Conservation (phyloP, 2,329 filamentous ascomycete genomes). For the Hymenoscyphus scutula region DNA sequence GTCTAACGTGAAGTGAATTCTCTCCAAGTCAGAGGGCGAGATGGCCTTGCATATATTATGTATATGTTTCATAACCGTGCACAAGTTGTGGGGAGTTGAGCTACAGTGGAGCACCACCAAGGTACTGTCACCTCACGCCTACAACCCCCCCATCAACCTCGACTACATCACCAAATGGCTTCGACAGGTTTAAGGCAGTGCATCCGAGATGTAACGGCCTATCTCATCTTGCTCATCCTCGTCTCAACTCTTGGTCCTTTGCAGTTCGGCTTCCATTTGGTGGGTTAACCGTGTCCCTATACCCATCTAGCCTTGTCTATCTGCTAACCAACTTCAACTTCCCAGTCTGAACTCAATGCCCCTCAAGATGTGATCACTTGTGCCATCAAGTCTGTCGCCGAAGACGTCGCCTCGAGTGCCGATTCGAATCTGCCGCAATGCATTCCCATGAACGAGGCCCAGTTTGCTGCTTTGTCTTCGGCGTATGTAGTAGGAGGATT, state of each 20-base stretch:
- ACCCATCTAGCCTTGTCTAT: conserved; percentile 12
- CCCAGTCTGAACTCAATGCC: conserved; percentile 87
- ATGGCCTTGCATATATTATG: background rate
- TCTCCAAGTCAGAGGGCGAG: background rate
- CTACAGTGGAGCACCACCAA: too few species aligned
- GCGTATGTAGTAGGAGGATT: conserved; percentile 90
- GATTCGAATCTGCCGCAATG: conserved; percentile 62
- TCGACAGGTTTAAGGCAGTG: conserved; percentile 35
- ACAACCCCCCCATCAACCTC: background rate
- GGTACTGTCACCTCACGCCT: too few species aligned
- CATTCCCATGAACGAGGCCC: conserved; percentile 78
- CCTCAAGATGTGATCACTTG: conserved; percentile 93
- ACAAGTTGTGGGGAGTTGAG: background rate
- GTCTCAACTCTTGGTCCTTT: conserved; percentile 82
- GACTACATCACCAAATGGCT: conserved; percentile 25
- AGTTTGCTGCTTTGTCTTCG: conserved; percentile 84
- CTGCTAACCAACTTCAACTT: conserved; percentile 13
- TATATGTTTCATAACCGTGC: conserved; percentile 5
- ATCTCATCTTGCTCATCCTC: conserved; percentile 72
- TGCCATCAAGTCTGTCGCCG: conserved; percentile 55
- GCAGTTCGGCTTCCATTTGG: conserved; percentile 92
- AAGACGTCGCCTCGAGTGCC: conserved; percentile 25
- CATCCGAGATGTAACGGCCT: conserved; percentile 57
- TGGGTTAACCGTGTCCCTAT: conserved; percentile 44
- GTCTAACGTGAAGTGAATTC: too few species aligned